These are phyloP conservation scores for Rhytidhysteron rufulum DNA, from an alignment of 2,329 filamentous ascomycete genomes.

Conservation along the genomic window DNA sequence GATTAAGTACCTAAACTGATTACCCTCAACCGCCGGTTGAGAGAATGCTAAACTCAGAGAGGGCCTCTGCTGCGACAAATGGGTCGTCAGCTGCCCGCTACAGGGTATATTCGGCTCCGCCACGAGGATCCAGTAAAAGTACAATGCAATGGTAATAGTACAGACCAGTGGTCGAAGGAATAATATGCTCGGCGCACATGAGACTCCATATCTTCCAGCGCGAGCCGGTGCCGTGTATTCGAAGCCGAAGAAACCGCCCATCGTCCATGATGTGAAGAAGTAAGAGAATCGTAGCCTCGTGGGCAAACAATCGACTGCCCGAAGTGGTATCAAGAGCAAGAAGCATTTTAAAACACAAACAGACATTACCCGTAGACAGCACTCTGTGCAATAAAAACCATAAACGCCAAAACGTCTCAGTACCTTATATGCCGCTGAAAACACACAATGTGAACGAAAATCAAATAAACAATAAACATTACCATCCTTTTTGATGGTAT, in stretches of 20 bases:
- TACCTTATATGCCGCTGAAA: constrained; percentile 32
- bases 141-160: constrained; percentile 40
- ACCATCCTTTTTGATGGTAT: constrained; percentile 86
- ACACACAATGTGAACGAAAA: constrained; percentile 9
- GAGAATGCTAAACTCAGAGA: constrained; percentile 25
- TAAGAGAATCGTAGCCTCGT: constrained; percentile 37
- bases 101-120: constrained; percentile 33
- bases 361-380: constrained; percentile 26
- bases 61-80: constrained; percentile 8
- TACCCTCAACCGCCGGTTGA: constrained; percentile 23
- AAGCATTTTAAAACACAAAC: constrained; percentile 25
- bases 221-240: constrained; percentile 33
- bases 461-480: constrained; percentile 20
- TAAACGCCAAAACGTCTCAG: constrained; percentile 27
- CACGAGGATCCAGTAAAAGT: constrained; percentile 31
- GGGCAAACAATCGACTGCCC: constrained; percentile 27
- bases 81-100: constrained; percentile 7
- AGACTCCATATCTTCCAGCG: constrained; percentile 27
- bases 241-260: constrained; percentile 23
- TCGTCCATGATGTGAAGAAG: constrained; percentile 23
- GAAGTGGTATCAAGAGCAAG: constrained; percentile 27
- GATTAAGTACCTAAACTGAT: constrained; percentile 30
- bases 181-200: constrained; percentile 14
- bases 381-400: constrained; percentile 12
- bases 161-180: constrained; percentile 26